A percentile compares a stretch with the other conserved stretches of the same genome.
These are phyloP conservation scores for Globisporangium uncinulatum DNA, from an alignment of 352 stramenopile genomes.

Conservation along the genomic window DNA sequence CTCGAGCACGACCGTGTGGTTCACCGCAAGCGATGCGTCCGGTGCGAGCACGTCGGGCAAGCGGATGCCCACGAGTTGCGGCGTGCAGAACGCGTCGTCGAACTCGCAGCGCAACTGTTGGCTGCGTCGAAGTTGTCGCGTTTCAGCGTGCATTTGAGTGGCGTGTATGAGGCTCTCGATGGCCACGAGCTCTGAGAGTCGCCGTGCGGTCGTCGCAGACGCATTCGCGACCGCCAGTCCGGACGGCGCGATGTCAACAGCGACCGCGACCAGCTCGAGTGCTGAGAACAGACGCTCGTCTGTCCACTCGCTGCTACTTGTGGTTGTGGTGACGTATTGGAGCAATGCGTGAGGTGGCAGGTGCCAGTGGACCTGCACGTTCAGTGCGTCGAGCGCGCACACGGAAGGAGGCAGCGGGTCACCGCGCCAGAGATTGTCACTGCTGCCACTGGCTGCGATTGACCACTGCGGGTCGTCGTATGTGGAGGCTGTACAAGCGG, in stretches of 20 bases:
- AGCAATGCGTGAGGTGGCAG: neutral
- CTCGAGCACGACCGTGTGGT: constrained; percentile 44
- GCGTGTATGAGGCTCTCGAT: neutral
- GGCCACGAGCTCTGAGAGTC: neutral
- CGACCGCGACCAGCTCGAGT: constrained; percentile 1
- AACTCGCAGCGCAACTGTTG: constrained; percentile 35
- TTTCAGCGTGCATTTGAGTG: neutral
- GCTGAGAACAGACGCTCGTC: neutral
- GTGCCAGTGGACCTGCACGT: constrained; percentile 1
- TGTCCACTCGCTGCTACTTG: neutral
- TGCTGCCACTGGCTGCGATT: neutral
- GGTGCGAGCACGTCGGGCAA: constrained; percentile 29
- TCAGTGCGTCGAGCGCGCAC: constrained; percentile 8
- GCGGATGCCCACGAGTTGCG: constrained; percentile 43
- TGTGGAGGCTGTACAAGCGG: neutral
- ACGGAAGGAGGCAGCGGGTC: neutral
- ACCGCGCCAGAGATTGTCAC: neutral
- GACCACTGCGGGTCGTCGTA: neutral
- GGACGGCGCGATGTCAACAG: neutral
- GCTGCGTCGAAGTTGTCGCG: neutral
- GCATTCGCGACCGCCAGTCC: neutral
- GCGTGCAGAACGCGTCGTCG: constrained; percentile 43
- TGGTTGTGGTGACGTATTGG: neutral
- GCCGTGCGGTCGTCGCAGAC: neutral
- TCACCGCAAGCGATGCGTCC: constrained; percentile 21